Percentiles rank a stretch among this genome's conserved stretches.
Evolutionary conservation across 176 grass and related monocot species (phyloP).

Genomic region (Elaeis guineensis): DNA sequence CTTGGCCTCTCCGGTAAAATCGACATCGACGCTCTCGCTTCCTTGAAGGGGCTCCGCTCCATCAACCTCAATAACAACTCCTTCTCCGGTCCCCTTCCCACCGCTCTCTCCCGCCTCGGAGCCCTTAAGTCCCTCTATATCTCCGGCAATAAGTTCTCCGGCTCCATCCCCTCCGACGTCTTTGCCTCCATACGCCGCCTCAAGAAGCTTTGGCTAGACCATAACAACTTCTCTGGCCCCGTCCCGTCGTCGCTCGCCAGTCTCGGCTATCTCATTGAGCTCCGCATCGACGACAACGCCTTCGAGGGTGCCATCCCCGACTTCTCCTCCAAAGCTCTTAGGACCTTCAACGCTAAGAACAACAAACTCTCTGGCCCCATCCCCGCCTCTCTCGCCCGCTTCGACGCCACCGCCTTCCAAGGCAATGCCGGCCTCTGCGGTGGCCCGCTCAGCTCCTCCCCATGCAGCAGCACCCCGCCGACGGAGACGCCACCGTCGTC

Average conservation of each 20-base stretch:
- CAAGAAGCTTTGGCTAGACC: too few relatives aligned
- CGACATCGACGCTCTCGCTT: background rate
- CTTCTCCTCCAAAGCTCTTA: background rate
- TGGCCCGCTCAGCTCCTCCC: background rate
- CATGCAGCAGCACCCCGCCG: too few relatives aligned
- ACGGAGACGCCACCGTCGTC: background rate
- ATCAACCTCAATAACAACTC: background rate
- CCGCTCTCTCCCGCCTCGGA: background rate
- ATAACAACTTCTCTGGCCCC: too few relatives aligned
- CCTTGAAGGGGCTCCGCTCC: background rate
- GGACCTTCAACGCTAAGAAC: background rate
- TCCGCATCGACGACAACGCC: slow-evolving; percentile 7
- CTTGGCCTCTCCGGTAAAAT: too few relatives aligned
- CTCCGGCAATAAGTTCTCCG: too few relatives aligned
- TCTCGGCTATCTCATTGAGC: too few relatives aligned
- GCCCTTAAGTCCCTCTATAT: too few relatives aligned
- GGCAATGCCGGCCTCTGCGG: slow-evolving; percentile 12
- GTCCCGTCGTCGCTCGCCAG: too few relatives aligned
- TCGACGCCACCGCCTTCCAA: background rate
- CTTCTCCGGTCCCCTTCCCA: background rate
- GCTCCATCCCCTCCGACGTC: too few relatives aligned
- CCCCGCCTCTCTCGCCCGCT: background rate
- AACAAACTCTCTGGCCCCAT: slow-evolving; percentile 15
- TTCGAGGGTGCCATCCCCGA: slow-evolving; percentile 11
- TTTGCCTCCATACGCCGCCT: too few relatives aligned